Percentiles rank a stretch among this genome's conserved stretches.
These are phyloP conservation scores for Solanum aculeatissimum DNA, from an alignment of 305 asterid species.

Conservation along the genomic window DNA sequence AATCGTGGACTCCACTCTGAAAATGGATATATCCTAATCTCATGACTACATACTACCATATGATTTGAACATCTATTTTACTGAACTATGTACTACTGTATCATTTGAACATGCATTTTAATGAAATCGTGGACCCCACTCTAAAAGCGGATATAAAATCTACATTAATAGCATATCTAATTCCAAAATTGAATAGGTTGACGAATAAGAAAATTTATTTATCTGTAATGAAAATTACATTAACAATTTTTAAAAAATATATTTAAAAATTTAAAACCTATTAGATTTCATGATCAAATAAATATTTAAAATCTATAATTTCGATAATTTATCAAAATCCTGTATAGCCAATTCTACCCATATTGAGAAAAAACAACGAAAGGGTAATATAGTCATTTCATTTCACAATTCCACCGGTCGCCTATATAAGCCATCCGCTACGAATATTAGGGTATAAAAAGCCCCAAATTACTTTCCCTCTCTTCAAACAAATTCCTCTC, in stretches of 20 bases:
- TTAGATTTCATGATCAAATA: not conserved
- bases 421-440: conserved; percentile 6
- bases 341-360: not conserved
- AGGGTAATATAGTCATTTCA: not conserved
- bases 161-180: not conserved
- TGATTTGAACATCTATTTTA: not conserved
- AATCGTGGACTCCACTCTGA: too few species aligned
- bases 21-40: too few species aligned
- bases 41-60: too few species aligned
- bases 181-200: not conserved
- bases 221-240: not conserved
- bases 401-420: not conserved
- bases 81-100: too few species aligned
- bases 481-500: not conserved
- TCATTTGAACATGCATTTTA: not conserved
- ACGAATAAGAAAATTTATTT: too few species aligned
- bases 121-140: not conserved
- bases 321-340: not conserved
- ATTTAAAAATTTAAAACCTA: not conserved
- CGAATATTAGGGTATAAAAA: conserved; percentile 14
- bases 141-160: not conserved
- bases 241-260: too few species aligned
- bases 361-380: not conserved
- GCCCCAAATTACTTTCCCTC: conserved; percentile 10
- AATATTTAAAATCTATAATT: not conserved